A percentile compares a stretch with the other conserved stretches of the same genome.
These are phyloP conservation scores for Chlorella sp. DNA, from an alignment of 139 green algal genomes.

Conservation along the genomic window DNA sequence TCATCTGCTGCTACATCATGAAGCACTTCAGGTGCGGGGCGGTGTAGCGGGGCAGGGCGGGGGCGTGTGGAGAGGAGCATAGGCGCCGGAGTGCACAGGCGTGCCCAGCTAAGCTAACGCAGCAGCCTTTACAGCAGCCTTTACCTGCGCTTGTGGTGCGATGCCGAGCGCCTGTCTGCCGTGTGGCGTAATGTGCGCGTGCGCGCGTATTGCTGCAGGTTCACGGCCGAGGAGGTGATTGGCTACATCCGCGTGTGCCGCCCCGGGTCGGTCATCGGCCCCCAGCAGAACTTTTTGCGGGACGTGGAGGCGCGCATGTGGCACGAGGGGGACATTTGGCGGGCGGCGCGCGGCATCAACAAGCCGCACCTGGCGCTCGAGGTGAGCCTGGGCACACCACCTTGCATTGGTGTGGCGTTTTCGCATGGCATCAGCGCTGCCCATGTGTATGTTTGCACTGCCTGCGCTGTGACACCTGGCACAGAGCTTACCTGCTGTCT, in stretches of 20 bases:
- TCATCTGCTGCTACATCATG: constrained; percentile 92
- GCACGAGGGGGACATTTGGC: constrained; percentile 44
- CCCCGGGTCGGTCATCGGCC: constrained; percentile 86
- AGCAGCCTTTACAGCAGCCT: too few relatives aligned
- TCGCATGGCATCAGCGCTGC: too few relatives aligned
- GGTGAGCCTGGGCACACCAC: background rate
- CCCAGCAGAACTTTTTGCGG: constrained; percentile 86
- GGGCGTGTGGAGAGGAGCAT: too few relatives aligned
- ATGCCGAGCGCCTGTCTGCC: too few relatives aligned
- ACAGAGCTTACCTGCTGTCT: too few relatives aligned
- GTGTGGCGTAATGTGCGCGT: too few relatives aligned
- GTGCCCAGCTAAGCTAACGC: too few relatives aligned
- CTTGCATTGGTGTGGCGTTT: background rate
- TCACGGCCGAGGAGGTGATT: constrained; percentile 81
- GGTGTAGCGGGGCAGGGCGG: too few relatives aligned
- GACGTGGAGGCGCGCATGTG: constrained; percentile 53
- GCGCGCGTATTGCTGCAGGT: too few relatives aligned
- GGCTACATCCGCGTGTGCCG: constrained; percentile 88
- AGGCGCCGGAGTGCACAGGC: too few relatives aligned
- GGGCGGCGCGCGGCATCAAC: constrained; percentile 11
- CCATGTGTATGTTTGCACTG: background rate
- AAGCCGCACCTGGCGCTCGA: constrained; percentile 19
- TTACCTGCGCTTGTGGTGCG: too few relatives aligned
- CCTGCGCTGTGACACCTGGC: background rate
- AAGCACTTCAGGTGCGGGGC: constrained; percentile 79